Base-by-base conservation (phyloP, 164 flowering plant genomes). In the Nelumbo lutea region DNA sequence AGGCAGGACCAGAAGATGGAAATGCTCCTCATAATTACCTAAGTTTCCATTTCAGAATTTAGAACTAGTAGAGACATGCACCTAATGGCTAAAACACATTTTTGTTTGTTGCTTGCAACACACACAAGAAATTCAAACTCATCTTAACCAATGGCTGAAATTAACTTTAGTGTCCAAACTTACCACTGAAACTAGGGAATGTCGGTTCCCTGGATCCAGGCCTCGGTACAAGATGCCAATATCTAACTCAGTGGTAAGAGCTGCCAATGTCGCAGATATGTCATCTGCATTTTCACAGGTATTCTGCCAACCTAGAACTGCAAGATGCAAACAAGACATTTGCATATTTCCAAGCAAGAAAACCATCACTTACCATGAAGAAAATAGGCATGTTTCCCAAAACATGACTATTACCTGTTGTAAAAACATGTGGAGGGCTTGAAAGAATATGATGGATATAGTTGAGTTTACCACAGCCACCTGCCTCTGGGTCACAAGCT, bases 241-340 rank as follows among this genome's bases (percentile, higher is more conserved):
- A 76, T 96, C 98, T 69, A 96, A 77, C 69, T 88, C 90, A 43
- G 90, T 83, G 65, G 78, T 74, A 55, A 96, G 74, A 45, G 96
- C 91, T 62, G 88, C 84, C 78, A 96, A 73, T 63, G 99, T 96
- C 45, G 93, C 98, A 70, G 70, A 74, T 79, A 96, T 96, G 82
- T 96, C 98, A 44, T 82, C 90, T 60, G 76, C 82, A 75, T 77
- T 84, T 77, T 96, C 99, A 71, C 88, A 80, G 42, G 96, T 93
- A 68, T 87, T 88, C 77, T 96, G 99, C 99, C 98, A 96, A 59
- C 99, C 99, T 63, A 96, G 72, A 80, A 96, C 99, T 96, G 87
- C 82, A 86, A 79, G 7, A 70, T 59, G 47, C 68, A 70, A 67
- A 67, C 44, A n/a, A 59, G 13, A 40, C 5, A 52, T 42, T 59